Base-by-base conservation (phyloP, 495 filamentous ascomycete species). In the Sphaerosporella brunnea region DNA sequence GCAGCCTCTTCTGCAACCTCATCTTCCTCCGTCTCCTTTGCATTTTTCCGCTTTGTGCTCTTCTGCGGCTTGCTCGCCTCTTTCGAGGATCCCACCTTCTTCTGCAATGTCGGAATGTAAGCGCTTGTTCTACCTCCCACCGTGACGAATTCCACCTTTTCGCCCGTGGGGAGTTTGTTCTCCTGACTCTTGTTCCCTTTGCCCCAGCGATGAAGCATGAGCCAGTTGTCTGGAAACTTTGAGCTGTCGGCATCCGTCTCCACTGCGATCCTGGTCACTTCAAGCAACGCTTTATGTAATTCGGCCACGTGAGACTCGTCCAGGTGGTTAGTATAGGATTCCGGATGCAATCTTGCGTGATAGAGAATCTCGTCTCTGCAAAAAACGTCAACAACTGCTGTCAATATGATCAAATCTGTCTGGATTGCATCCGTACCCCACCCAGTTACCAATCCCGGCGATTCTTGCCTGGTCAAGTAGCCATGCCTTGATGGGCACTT, bases 381-480 rank as follows among this genome's bases (percentile, higher is more conserved):
- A 41, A 18, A 16, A 3, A 37, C 51, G 64, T 28, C 15, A 40
- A 40, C 3, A 40, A n/a, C 15, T 3, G 1, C 26, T 15, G 15
- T 39, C 26, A 21, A 25, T 16, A 2, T 21, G 24, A 23, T 43
- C 26, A 1, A 13, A 23, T 10, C 18, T 25, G 23, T 15, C 7
- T 26, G 1, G 26, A 25, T 23, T 18, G 23, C 37, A 38, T n/a
- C 59, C 71, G 51, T 66, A 78, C 74, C 76, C 85, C 53, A 97
- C 85, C 90, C 88, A 96, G 54, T 95, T 96, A 1, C 90, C 90
- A 40, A 97, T 83, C 3, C 90, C 90, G 55, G 83, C 86, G 43
- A 96, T 78, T 55, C 79, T 81, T n/a, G 73, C 69, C 61, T 97
- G 90, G 56, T 95, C 83, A 10, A 95, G 69, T 18, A 97, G 63